phyloP scores from a whole-genome alignment of 305 asterid species.

The Solanum hybrid region DNA sequence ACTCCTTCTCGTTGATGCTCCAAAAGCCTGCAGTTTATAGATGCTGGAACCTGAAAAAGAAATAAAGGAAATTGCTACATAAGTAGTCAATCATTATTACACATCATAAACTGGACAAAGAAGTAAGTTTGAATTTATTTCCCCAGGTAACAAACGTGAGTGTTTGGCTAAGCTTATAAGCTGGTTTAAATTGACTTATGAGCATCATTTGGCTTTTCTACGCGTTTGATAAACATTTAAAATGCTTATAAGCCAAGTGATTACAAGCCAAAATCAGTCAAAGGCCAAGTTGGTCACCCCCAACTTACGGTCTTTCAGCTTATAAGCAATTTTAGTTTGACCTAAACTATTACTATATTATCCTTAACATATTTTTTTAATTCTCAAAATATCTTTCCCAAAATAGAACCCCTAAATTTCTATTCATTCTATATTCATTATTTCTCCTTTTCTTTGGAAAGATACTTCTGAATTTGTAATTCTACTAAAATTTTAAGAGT shows the following conservation, averaged over 20 bases:
- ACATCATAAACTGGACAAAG: not conserved
- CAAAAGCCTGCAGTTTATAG: constrained; percentile 85
- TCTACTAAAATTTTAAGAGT: not conserved
- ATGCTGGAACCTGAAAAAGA: constrained; percentile 70
- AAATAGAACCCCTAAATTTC: not conserved
- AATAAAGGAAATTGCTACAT: not conserved
- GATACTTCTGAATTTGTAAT: not conserved
- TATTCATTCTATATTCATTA: not conserved
- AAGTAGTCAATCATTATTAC: not conserved
- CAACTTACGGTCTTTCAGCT: not conserved
- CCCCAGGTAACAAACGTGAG: not conserved
- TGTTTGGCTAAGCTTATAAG: not conserved
- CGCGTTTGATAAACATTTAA: not conserved
- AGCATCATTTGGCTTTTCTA: not conserved
- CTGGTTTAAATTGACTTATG: not conserved
- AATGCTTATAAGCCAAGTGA: not conserved
- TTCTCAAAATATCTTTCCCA: not conserved
- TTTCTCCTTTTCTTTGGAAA: not conserved
- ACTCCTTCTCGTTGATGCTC: constrained; percentile 91
- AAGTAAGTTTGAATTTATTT: not conserved
- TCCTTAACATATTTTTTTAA: not conserved
- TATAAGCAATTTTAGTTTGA: not conserved
- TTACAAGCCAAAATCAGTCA: not conserved
- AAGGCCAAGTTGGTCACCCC: not conserved
- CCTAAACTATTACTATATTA: not conserved